Conservation (phyloP, 768 basidiomycete species). For the Pleurotus citrinopileatus region DNA sequence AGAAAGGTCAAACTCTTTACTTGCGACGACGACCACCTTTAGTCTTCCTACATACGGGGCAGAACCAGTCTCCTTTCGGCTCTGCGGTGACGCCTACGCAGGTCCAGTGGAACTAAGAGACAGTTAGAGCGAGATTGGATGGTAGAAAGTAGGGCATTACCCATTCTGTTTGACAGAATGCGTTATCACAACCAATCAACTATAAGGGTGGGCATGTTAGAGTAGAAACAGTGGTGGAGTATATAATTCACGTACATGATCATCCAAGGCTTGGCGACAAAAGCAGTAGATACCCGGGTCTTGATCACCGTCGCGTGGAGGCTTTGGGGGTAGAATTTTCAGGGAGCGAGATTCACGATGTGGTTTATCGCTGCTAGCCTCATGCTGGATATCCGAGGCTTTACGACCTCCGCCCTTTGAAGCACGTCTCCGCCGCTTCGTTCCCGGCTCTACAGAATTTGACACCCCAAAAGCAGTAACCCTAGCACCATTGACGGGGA, state of each 20-base stretch:
- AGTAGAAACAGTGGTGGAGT: background rate
- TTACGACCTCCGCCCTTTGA: background rate
- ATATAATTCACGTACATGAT: background rate
- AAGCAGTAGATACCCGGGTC: constrained; percentile 3
- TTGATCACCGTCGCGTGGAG: background rate
- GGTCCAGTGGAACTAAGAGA: constrained; percentile 63
- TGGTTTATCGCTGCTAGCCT: background rate
- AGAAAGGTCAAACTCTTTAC: constrained; percentile 5
- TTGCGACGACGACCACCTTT: constrained; percentile 31
- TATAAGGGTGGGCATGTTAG: constrained; percentile 22
- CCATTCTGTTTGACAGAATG: constrained; percentile 77
- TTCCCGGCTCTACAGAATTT: background rate
- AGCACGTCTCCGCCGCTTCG: constrained; percentile 1
- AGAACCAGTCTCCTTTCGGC: constrained; percentile 70
- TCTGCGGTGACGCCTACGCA: constrained; percentile 61
- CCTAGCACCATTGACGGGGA: background rate
- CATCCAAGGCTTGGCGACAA: background rate
- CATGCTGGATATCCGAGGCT: background rate
- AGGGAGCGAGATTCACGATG: background rate
- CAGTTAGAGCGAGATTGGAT: constrained; percentile 3
- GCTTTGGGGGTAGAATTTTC: constrained; percentile 8
- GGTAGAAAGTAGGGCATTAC: constrained; percentile 39
- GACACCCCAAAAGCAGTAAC: background rate
- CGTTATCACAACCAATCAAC: constrained; percentile 88
- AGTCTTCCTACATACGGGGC: constrained; percentile 53